These are phyloP conservation scores for Botryosphaeria dothidea DNA, from an alignment of 2,329 filamentous ascomycete genomes.

Conservation along the genomic window DNA sequence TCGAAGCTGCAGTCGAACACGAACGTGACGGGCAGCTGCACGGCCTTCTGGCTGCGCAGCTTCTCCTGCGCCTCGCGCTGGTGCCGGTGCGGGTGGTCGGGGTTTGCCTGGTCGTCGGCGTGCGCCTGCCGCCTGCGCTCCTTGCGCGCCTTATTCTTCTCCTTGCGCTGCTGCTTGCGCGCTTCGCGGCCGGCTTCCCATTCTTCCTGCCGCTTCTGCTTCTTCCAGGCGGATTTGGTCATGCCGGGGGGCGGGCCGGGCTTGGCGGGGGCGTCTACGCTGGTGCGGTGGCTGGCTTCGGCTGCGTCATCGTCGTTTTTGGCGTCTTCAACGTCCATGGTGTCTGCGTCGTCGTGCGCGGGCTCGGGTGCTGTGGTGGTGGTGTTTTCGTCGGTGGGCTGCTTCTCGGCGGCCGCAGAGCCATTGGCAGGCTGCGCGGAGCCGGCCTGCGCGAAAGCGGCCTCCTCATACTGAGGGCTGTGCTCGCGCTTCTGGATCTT, in stretches of 20 bases:
- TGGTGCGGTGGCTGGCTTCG: background rate
- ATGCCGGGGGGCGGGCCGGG: conserved; percentile 13
- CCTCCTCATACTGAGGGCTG: conserved; percentile 1
- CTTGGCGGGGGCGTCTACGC: conserved; percentile 12
- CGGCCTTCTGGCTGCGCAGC: conserved; percentile 37
- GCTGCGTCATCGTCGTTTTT: background rate
- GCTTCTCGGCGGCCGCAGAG: background rate
- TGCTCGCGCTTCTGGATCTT: conserved; percentile 19
- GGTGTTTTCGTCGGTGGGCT: no score
- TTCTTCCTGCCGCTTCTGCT: conserved; percentile 67
- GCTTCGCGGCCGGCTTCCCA: conserved; percentile 72
- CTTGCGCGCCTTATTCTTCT: conserved; percentile 56
- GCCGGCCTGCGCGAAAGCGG: background rate
- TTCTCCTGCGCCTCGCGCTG: conserved; percentile 24
- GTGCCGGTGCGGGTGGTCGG: conserved; percentile 21
- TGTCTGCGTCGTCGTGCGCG: background rate
- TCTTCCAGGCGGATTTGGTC: conserved; percentile 87
- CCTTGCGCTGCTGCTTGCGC: conserved; percentile 59
- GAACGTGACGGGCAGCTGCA: conserved; percentile 73
- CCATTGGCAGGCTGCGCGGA: background rate
- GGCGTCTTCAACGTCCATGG: conserved; percentile 21
- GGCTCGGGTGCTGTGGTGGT: background rate
- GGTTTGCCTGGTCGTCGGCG: conserved; percentile 21
- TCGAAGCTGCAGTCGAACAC: conserved; percentile 94
- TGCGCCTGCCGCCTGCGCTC: conserved; percentile 50